Conservation (phyloP, 2,329 filamentous ascomycete species). For the Diplodia scrobiculata region DNA sequence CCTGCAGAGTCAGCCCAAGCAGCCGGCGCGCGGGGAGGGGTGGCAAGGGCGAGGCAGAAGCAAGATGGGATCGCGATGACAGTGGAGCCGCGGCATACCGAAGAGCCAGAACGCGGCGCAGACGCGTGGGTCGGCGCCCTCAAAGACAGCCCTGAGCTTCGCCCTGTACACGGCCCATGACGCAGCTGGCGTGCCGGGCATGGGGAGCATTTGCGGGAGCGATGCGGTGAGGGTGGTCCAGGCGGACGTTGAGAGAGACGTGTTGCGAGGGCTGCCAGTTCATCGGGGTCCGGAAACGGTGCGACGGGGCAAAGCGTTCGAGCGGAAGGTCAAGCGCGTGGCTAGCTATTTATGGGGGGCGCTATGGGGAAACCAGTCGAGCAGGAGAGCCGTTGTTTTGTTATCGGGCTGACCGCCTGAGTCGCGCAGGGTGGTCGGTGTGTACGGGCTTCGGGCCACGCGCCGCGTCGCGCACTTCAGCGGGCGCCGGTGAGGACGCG, state of each 20-base stretch:
- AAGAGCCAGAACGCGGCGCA: slow-evolving; percentile 89
- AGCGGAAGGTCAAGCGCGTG: slow-evolving; percentile 17
- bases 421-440: slow-evolving; percentile 5
- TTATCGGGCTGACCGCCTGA: slow-evolving; percentile 26
- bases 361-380: slow-evolving; percentile 6
- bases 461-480: background rate
- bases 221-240: slow-evolving; percentile 17
- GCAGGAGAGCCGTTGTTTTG: slow-evolving; percentile 13
- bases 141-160: slow-evolving; percentile 64
- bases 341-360: slow-evolving; percentile 22
- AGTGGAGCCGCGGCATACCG: slow-evolving; percentile 65
- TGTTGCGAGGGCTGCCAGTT: slow-evolving; percentile 11
- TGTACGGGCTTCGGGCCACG: background rate
- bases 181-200: slow-evolving; percentile 61
- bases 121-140: slow-evolving; percentile 69
- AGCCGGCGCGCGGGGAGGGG: background rate
- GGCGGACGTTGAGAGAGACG: background rate
- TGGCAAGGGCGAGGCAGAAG: background rate
- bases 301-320: slow-evolving; percentile 10
- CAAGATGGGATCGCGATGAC: background rate
- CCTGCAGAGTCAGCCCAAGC: slow-evolving; percentile 53
- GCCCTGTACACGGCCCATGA: slow-evolving; percentile 75
- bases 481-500: slow-evolving; percentile 3
- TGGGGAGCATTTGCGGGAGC: slow-evolving; percentile 48
- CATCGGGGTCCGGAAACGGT: slow-evolving; percentile 22